Evolutionary conservation across 2,329 filamentous ascomycete genomes (phyloP).

Genomic region (Cyphellophora europaea): DNA sequence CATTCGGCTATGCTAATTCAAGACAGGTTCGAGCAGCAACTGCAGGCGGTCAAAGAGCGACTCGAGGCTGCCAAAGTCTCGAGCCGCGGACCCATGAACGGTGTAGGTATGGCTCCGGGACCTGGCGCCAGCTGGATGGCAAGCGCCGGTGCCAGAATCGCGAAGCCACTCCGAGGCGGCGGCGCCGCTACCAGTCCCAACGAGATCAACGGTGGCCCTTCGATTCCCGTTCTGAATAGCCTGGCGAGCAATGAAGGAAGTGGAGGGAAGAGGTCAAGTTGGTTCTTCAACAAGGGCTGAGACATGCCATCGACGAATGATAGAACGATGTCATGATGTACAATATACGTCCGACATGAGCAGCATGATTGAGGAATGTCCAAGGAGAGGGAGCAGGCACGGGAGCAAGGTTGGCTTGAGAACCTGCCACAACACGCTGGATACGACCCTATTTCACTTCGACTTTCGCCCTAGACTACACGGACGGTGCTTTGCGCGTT

Average conservation of each 20-base stretch:
- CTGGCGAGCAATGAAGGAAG: constrained; percentile 63
- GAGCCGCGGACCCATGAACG: constrained; percentile 60
- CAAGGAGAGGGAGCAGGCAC: too few relatives aligned
- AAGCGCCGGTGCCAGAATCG: constrained; percentile 44
- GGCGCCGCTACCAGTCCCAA: constrained; percentile 29
- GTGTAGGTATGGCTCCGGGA: constrained; percentile 46
- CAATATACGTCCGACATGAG: too few relatives aligned
- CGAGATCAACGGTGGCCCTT: too few relatives aligned
- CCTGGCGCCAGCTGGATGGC: constrained; percentile 33
- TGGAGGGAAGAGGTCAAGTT: constrained; percentile 57
- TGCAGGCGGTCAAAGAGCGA: constrained; percentile 93
- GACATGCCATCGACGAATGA: too few relatives aligned
- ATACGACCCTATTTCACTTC: too few relatives aligned
- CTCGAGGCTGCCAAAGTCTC: constrained; percentile 93
- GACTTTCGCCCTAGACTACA: too few relatives aligned
- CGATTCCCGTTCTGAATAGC: constrained; percentile 24
- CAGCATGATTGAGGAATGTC: too few relatives aligned
- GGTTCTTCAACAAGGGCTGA: constrained; percentile 42
- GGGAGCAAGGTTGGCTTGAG: too few relatives aligned
- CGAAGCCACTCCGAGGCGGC: constrained; percentile 54
- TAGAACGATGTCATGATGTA: too few relatives aligned
- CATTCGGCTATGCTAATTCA: constrained; percentile 7
- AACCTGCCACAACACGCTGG: too few relatives aligned
- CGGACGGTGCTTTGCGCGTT: too few relatives aligned
- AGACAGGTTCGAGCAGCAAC: constrained; percentile 86